Percentiles rank a stretch among this genome's conserved stretches.
phyloP scores from a whole-genome alignment of 768 basidiomycete species.

The Boletus fagicola region DNA sequence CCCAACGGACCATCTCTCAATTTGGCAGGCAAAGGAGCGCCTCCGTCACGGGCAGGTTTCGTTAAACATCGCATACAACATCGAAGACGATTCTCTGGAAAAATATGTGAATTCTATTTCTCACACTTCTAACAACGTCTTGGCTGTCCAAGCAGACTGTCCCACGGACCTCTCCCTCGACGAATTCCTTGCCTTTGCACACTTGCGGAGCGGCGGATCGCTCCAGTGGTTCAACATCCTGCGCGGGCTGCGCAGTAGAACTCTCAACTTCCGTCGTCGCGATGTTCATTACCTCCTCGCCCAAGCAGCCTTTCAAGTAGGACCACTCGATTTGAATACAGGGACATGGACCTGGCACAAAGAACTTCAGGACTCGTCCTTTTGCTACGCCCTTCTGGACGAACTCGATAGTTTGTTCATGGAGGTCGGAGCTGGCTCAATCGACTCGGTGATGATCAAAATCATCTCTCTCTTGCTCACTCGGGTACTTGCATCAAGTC shows the following conservation, averaged over 20 bases:
- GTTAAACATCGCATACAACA: too few species aligned
- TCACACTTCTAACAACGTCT: neutral
- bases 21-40: neutral
- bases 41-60: too few species aligned
- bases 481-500: neutral
- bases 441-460: conserved; percentile 24
- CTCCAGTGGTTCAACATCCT: too few species aligned
- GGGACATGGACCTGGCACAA: neutral
- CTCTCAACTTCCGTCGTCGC: neutral
- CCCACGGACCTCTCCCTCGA: neutral
- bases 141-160: neutral
- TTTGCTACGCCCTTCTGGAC: neutral
- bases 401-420: neutral
- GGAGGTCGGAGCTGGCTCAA: conserved; percentile 5
- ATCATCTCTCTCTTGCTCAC: conserved; percentile 31
- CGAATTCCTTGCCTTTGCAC: neutral
- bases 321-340: conserved; percentile 24
- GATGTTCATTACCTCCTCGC: neutral
- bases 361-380: neutral
- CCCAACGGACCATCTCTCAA: neutral
- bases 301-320: neutral
- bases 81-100: too few species aligned
- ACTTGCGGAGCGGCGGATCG: neutral
- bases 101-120: neutral
- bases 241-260: too few species aligned